Evolutionary conservation across 768 basidiomycete genomes (phyloP), one percentile per base, ranked within the genome.

Genomic region (Lentinula guzmanii): DNA sequence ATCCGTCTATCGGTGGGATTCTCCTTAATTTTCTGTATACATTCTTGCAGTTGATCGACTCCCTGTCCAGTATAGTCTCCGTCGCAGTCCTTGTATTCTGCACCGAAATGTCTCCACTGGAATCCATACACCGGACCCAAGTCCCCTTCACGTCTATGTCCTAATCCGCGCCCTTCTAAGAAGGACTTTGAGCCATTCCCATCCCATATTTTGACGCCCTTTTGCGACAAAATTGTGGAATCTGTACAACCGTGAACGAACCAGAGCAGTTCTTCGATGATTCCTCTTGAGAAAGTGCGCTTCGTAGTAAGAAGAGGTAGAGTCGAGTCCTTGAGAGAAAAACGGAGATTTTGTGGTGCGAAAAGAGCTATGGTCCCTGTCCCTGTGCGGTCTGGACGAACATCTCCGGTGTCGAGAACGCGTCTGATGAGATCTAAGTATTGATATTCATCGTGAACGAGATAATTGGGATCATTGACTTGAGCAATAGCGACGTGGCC

Each of bases 41-140:
- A 92, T 68, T 96, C 91, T 54, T 79, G 74, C 51, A 98, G 77
- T 77, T 99, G 96, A 75, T 99, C 96, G 46, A 94, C 93, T 28
- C 95, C 93, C 67, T 95, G 75, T 0, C 91, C 91, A 0, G 79
- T 74, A 69, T 97, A 97, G 66, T 90, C 85, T 21, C 77, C 73
- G 33, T 91, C 90, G 65, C 87, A 89, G 65, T 90, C 85, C 1
- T 71, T 75, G 65, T 96, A 96, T 62, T 83, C 75, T 4, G 94
- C 93, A 1, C 95, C 95, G 74, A 95, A 97, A 72, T 95, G 93
- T 60, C 95, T 80, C 95, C 95, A 98, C 68, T 95, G 94, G 70
- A 97, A 97, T 0, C 95, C 95, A 70, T 99, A 99, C 0, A 99
- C 93, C 0, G 96, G 96, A 0, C 97, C 97, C 4, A 99, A 75